Percentiles rank a stretch among this genome's conserved stretches.
phyloP scores from a whole-genome alignment of 2,329 filamentous ascomycete genomes.

The Calonectria honghensis region DNA sequence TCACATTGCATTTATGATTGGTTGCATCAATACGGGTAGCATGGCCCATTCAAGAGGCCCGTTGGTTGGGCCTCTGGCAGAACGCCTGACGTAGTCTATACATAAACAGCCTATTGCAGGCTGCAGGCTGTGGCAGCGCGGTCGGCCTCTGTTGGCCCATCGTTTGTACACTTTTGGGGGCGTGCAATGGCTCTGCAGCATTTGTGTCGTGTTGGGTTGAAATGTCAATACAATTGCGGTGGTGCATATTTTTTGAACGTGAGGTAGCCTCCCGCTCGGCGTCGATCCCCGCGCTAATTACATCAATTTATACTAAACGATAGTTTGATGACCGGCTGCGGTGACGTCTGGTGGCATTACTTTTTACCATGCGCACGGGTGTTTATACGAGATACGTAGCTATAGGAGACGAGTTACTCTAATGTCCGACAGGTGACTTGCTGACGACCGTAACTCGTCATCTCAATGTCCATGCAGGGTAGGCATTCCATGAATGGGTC shows the following conservation, averaged over 20 bases:
- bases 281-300: background rate
- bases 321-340: background rate
- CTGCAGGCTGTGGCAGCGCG: background rate
- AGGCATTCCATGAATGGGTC: conserved; percentile 5
- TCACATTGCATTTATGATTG: conserved; percentile 12
- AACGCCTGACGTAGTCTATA: conserved; percentile 3
- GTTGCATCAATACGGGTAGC: background rate
- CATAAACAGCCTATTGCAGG: background rate
- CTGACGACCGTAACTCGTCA: background rate
- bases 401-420: too few relatives aligned
- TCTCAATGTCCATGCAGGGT: conserved; percentile 9
- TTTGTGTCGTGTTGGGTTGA: background rate
- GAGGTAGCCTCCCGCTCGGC: background rate
- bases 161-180: conserved; percentile 13
- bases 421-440: background rate
- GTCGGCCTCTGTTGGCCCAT: background rate
- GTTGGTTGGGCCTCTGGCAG: conserved; percentile 15
- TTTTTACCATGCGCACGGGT: background rate
- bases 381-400: conserved; percentile 1
- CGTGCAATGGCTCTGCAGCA: background rate
- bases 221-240: background rate
- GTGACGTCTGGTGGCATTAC: background rate
- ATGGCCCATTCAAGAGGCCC: conserved; percentile 9
- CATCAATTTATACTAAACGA: background rate
- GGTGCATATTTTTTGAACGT: background rate